phyloP scores from a whole-genome alignment of 345 rosid genomes.

The Isatis tinctoria region DNA sequence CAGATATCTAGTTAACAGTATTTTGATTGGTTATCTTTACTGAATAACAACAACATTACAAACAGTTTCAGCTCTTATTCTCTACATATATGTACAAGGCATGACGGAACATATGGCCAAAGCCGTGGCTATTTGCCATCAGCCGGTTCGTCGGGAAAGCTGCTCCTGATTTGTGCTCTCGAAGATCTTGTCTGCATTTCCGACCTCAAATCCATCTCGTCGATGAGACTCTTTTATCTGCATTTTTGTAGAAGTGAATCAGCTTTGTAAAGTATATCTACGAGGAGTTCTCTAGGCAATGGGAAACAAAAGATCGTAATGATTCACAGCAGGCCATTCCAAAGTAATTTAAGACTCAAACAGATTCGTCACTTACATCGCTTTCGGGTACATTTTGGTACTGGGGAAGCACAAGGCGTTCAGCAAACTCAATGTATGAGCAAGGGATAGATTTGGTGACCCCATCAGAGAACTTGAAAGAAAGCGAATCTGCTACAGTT shows the following conservation, averaged over 20 bases:
- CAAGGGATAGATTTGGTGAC: slow-evolving; percentile 68
- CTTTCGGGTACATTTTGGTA: slow-evolving; percentile 43
- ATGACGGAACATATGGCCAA: not conserved
- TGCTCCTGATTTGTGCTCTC: slow-evolving; percentile 60
- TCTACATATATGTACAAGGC: slow-evolving; percentile 16
- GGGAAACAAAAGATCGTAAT: not conserved
- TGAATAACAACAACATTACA: slow-evolving; percentile 11
- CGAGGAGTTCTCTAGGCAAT: not conserved
- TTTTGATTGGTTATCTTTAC: not conserved
- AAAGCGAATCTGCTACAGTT: slow-evolving; percentile 73
- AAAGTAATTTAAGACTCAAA: not conserved
- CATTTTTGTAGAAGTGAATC: not conserved
- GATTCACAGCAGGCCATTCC: not conserved
- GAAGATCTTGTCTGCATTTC: slow-evolving; percentile 94
- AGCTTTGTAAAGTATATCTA: not conserved
- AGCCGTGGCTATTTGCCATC: not conserved
- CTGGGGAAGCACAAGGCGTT: slow-evolving; percentile 83
- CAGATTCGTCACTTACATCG: slow-evolving; percentile 43
- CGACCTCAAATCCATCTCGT: slow-evolving; percentile 88
- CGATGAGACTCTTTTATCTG: slow-evolving; percentile 74
- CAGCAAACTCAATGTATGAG: slow-evolving; percentile 95
- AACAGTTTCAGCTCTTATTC: slow-evolving; percentile 20
- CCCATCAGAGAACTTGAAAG: slow-evolving; percentile 67
- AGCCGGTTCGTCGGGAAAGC: slow-evolving; percentile 22
- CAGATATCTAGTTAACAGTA: not conserved